phyloP scores from a whole-genome alignment of 495 filamentous ascomycete species.

The Recurvomyces mirabilis region DNA sequence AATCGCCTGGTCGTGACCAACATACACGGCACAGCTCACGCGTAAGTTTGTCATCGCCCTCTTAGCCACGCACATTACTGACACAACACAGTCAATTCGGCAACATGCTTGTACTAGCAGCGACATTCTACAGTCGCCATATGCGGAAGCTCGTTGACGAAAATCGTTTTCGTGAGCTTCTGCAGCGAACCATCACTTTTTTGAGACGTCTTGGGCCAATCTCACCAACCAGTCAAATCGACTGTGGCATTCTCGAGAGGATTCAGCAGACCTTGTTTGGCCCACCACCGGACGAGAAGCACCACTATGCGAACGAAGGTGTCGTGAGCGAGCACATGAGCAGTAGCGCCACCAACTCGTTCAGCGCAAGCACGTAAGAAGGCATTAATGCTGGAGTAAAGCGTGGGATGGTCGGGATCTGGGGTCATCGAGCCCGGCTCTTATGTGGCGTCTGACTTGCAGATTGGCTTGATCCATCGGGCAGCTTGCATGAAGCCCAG shows the following conservation, averaged over 20 bases:
- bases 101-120: slow-evolving; percentile 79
- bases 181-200: slow-evolving; percentile 58
- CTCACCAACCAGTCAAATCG: slow-evolving; percentile 13
- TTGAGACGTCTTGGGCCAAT: slow-evolving; percentile 29
- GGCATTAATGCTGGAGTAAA: too few species aligned
- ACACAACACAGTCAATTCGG: slow-evolving; percentile 73
- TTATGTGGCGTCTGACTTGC: too few species aligned
- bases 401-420: too few species aligned
- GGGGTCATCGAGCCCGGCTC: too few species aligned
- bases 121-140: slow-evolving; percentile 52
- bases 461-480: too few species aligned
- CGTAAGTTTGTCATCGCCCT: slow-evolving; percentile 51
- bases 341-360: not conserved
- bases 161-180: slow-evolving; percentile 40
- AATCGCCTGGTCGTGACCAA: slow-evolving; percentile 78
- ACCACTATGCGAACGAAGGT: slow-evolving; percentile 9
- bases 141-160: slow-evolving; percentile 34
- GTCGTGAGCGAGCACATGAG: not conserved
- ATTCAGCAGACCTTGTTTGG: slow-evolving; percentile 10
- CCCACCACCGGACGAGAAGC: slow-evolving; percentile 7
- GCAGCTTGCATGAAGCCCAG: too few species aligned
- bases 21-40: slow-evolving; percentile 89
- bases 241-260: slow-evolving; percentile 14
- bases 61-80: not conserved
- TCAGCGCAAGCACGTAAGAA: not conserved